Base-by-base conservation (phyloP, 805 yeast genomes). In the Hermanozyma aechmeae region DNA sequence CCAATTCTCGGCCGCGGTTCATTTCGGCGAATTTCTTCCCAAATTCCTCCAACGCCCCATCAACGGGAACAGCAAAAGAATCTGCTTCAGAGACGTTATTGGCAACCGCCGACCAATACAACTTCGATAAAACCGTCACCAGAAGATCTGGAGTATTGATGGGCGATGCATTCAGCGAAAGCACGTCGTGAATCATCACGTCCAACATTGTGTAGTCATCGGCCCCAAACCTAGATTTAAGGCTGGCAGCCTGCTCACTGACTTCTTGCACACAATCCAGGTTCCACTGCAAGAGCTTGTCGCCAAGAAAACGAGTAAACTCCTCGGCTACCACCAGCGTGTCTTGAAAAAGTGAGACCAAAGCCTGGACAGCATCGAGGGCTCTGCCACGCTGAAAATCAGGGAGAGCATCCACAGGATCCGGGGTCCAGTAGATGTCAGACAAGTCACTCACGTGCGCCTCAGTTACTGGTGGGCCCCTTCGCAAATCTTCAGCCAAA, bases 401-500 rank as follows among this genome's bases (percentile, higher is more conserved):
- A 0, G 87, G 83, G n/a, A 86, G 68, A 0, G 95, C 93, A 55
- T 85, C 95, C 11, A 82, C 68, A 0, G 95, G 95, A 41, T 83
- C 94, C 0, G 95, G 95, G 6, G 51, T 50, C 95, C 95, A 84
- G 26, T 68, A 58, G 3, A 74, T 44, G 38, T 70, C 76, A 8
- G 58, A 40, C 27, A 60, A 46, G 23, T 66, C 73, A 24, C 70
- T 73, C 5, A 45, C 37, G 4, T 33, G 26, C 4, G 39, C 35
- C 5, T 28, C 12, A 4, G 24, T 24, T 4, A 29, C 32, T n/a
- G 25, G 17, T 4, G 14, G 25, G 13, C 19, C 46, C 10, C 46
- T 54, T 30, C 58, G 53, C 9, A 85, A 53, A 35, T 76, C 79
- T 4, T 57, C 55, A 0, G 79, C 65, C 16, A 84, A 48, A 30